These are phyloP conservation scores for Brassica hybrid DNA, from an alignment of 441 rosid genomes.

Conservation along the genomic window DNA sequence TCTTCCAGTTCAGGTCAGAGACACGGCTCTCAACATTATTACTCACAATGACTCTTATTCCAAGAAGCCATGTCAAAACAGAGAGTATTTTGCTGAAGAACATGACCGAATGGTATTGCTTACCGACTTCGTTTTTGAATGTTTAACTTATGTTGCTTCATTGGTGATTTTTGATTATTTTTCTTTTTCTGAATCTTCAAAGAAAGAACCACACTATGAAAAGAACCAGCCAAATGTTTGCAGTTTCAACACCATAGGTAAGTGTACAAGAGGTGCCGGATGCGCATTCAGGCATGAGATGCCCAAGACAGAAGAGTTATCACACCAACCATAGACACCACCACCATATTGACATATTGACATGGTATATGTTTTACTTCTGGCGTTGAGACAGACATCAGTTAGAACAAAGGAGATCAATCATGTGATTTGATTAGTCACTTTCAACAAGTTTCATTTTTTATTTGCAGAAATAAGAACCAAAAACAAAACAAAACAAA, in stretches of 20 bases:
- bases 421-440: too few relatives aligned
- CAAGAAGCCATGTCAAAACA: too few relatives aligned
- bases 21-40: constrained; percentile 84
- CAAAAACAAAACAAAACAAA: too few relatives aligned
- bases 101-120: too few relatives aligned
- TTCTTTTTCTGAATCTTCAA: constrained; percentile 62
- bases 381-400: too few relatives aligned
- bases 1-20: constrained; percentile 97
- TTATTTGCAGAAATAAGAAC: too few relatives aligned
- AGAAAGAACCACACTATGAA: constrained; percentile 85
- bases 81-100: too few relatives aligned
- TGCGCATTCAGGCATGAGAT: constrained; percentile 97
- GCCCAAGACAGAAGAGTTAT: constrained; percentile 82
- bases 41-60: constrained; percentile 38
- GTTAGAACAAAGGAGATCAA: too few relatives aligned
- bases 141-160: too few relatives aligned
- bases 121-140: too few relatives aligned
- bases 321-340: constrained; percentile 51
- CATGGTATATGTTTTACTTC: background rate
- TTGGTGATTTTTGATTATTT: too few relatives aligned
- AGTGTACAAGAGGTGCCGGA: constrained; percentile 92
- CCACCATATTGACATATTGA: background rate
- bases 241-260: constrained; percentile 87
- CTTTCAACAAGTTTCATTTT: too few relatives aligned
- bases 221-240: constrained; percentile 91